Evolutionary conservation across 140 eudicot genomes (phyloP).

Genomic region (Bidens hawaiensis): DNA sequence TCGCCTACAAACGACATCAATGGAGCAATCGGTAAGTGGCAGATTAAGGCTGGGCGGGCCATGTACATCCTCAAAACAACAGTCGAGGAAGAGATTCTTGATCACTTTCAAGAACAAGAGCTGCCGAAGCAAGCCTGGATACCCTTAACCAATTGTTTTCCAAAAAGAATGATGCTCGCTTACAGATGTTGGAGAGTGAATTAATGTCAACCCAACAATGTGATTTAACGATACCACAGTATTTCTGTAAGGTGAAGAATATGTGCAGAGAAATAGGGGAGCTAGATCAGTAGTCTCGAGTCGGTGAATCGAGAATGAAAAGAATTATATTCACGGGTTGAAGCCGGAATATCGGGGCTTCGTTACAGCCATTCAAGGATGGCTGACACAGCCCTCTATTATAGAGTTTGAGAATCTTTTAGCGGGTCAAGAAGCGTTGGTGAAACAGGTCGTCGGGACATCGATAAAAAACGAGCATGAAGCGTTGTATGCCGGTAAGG

Average conservation of each 20-base stretch:
- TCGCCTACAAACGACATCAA: neutral
- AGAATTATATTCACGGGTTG: neutral
- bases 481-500: neutral
- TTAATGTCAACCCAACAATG: neutral
- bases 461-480: too few species aligned
- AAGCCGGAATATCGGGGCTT: too few species aligned
- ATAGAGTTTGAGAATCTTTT: neutral
- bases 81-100: neutral
- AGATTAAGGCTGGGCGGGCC: neutral
- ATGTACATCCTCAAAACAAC: neutral
- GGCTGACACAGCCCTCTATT: neutral
- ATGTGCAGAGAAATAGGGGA: neutral
- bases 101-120: neutral
- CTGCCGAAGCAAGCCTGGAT: neutral
- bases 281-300: neutral
- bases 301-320: neutral
- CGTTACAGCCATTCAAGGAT: neutral
- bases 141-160: neutral
- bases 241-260: neutral
- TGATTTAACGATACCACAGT: neutral
- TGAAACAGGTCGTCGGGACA: too few species aligned
- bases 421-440: too few species aligned
- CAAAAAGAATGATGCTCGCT: neutral
- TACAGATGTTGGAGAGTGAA: neutral
- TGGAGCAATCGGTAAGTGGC: neutral